These are phyloP conservation scores for Zygosaccharomyces siamensis DNA, from an alignment of 805 yeast genomes.

Conservation along the genomic window DNA sequence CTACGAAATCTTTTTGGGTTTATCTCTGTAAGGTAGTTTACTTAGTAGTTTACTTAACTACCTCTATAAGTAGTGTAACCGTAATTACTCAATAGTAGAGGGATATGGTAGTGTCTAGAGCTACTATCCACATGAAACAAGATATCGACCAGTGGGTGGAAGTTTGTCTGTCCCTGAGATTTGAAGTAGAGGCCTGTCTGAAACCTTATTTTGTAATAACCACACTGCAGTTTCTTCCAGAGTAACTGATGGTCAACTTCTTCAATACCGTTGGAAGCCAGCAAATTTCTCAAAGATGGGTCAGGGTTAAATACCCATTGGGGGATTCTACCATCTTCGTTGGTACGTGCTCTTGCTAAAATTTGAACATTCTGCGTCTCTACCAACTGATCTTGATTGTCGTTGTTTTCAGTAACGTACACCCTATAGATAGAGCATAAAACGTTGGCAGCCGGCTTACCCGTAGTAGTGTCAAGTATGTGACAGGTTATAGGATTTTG, in stretches of 20 bases:
- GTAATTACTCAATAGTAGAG: slow-evolving; percentile 75
- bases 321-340: slow-evolving; percentile 74
- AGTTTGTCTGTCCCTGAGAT: slow-evolving; percentile 43
- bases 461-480: slow-evolving; percentile 75
- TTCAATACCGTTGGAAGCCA: slow-evolving; percentile 34
- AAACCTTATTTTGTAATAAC: slow-evolving; percentile 71
- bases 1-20: not conserved
- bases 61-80: slow-evolving; percentile 93
- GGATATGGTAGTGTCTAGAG: slow-evolving; percentile 84
- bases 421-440: slow-evolving; percentile 51
- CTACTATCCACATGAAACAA: slow-evolving; percentile 54
- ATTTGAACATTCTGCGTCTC: slow-evolving; percentile 36
- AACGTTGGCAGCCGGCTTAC: slow-evolving; percentile 79
- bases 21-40: not conserved
- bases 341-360: slow-evolving; percentile 67
- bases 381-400: slow-evolving; percentile 23
- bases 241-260: slow-evolving; percentile 17
- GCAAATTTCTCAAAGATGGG: slow-evolving; percentile 11
- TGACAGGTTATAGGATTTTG: slow-evolving; percentile 78
- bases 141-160: slow-evolving; percentile 86
- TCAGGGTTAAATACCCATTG: slow-evolving; percentile 54
- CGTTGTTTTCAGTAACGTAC: slow-evolving; percentile 18
- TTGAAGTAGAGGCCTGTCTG: slow-evolving; percentile 65
- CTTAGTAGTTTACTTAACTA: slow-evolving; percentile 38
- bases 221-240: slow-evolving; percentile 51